A percentile compares a stretch with the other conserved stretches of the same genome.
These are phyloP conservation scores for Oryza brachyantha DNA, from an alignment of 176 grass and related monocot genomes.

Conservation along the genomic window DNA sequence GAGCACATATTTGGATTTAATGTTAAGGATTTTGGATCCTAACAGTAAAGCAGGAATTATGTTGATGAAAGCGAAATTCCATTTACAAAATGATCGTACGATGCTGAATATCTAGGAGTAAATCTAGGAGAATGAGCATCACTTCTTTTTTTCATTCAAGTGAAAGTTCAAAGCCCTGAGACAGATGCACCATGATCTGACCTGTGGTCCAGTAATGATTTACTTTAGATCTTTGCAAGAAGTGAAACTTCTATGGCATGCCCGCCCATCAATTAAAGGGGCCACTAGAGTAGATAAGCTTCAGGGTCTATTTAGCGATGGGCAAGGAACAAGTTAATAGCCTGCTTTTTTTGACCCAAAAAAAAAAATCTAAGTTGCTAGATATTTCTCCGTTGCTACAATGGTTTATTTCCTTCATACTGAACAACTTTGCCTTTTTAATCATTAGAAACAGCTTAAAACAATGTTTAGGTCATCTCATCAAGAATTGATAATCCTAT, in stretches of 20 bases:
- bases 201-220: constrained; percentile 16
- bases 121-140: not conserved
- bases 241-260: not conserved
- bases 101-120: not conserved
- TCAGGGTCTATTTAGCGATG: not conserved
- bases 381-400: not conserved
- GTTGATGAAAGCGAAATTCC: constrained; percentile 5
- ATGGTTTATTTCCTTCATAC: not conserved
- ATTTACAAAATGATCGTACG: not conserved
- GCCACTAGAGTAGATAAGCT: constrained; percentile 7
- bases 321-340: not conserved
- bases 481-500: not conserved
- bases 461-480: not conserved
- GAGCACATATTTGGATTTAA: not conserved
- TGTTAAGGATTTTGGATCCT: not conserved
- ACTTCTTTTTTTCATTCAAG: not conserved
- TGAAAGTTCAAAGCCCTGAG: not conserved
- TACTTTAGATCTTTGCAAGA: constrained; percentile 9
- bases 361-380: not conserved
- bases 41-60: not conserved
- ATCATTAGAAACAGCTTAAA: not conserved
- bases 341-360: not conserved
- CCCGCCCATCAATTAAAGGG: not conserved
- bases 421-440: not conserved
- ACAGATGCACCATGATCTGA: constrained; percentile 15